phyloP scores from a whole-genome alignment of 345 rosid species.

The Lepidium africanum region DNA sequence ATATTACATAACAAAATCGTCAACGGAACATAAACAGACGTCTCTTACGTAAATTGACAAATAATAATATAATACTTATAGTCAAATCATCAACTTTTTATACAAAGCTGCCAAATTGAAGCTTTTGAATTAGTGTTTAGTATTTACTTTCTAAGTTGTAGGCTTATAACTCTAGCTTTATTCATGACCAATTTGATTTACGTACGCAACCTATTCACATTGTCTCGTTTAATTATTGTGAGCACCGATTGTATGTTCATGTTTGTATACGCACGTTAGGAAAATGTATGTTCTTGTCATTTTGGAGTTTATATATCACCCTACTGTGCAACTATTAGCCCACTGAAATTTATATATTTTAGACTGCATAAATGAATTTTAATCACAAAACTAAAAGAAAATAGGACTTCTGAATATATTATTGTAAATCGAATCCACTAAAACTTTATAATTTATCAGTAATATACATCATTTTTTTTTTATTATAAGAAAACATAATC shows the following conservation, averaged over 20 bases:
- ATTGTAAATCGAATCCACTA: not conserved
- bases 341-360: not conserved
- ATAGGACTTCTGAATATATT: not conserved
- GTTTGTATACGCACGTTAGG: not conserved
- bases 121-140: not conserved
- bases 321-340: not conserved
- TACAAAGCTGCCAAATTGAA: conserved; percentile 1
- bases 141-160: not conserved
- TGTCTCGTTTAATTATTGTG: not conserved
- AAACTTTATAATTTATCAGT: not conserved
- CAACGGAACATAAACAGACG: conserved; percentile 5
- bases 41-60: conserved; percentile 6
- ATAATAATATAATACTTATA: not conserved
- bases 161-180: not conserved
- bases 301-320: not conserved
- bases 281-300: not conserved
- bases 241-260: not conserved
- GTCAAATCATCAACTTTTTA: conserved; percentile 10
- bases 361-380: not conserved
- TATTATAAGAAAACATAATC: not conserved
- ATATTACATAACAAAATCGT: not conserved
- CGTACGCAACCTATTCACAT: conserved; percentile 6
- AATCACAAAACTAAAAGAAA: not conserved
- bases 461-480: not conserved
- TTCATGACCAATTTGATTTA: conserved; percentile 2